phyloP scores from a whole-genome alignment of 2,329 filamentous ascomycete genomes.

The Venturiaceae sp. region DNA sequence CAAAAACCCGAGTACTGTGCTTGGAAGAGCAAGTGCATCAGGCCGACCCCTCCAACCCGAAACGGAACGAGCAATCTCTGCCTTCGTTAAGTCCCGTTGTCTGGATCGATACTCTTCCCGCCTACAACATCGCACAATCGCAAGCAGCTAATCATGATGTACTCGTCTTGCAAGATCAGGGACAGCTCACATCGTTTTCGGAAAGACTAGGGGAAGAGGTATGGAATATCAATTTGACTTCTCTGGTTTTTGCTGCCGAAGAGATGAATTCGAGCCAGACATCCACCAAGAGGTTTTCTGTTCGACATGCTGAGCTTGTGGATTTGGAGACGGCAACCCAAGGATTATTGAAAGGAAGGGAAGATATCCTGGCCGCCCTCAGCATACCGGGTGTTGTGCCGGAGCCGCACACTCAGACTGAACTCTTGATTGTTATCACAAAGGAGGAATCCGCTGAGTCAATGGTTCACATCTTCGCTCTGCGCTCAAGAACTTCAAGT shows the following conservation, averaged over 20 bases:
- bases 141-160: constrained; percentile 31
- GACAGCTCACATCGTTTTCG: constrained; percentile 51
- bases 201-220: constrained; percentile 34
- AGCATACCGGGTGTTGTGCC: constrained; percentile 14
- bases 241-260: constrained; percentile 5
- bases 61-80: constrained; percentile 13
- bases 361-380: constrained; percentile 32
- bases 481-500: constrained; percentile 20
- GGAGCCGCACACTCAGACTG: constrained; percentile 16
- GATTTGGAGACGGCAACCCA: constrained; percentile 29
- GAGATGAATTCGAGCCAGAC: neutral
- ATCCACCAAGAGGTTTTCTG: neutral
- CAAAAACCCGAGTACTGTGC: constrained; percentile 40
- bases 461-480: constrained; percentile 18
- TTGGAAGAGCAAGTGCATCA: constrained; percentile 40
- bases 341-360: constrained; percentile 33
- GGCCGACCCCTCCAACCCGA: constrained; percentile 18
- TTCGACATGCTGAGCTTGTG: constrained; percentile 15
- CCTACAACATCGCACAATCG: constrained; percentile 13
- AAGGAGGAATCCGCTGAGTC: constrained; percentile 5
- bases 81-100: constrained; percentile 14
- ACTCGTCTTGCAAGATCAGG: constrained; percentile 49
- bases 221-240: constrained; percentile 21
- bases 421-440: constrained; percentile 20
- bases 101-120: constrained; percentile 22